These are phyloP conservation scores for Rhodamnia rubescens DNA, from an alignment of 345 rosid genomes.

Conservation along the genomic window DNA sequence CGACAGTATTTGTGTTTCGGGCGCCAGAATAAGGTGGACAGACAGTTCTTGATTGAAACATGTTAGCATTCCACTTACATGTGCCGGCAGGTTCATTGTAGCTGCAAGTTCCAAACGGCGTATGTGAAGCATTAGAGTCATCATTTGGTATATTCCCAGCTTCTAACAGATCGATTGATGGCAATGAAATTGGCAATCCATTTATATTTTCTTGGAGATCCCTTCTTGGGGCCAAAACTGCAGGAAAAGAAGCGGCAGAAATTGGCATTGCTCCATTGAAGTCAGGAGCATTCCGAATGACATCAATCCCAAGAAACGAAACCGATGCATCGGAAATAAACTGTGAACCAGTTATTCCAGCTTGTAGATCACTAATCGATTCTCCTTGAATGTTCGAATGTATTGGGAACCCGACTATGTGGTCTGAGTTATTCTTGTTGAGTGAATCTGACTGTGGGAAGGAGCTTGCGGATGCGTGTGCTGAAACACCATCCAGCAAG, in stretches of 20 bases:
- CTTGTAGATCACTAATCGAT: conserved; percentile 4
- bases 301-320: conserved; percentile 14
- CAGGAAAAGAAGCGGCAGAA: conserved; percentile 12
- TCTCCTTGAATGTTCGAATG: conserved; percentile 25
- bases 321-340: conserved; percentile 6
- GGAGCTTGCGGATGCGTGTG: conserved; percentile 4
- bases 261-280: conserved; percentile 18
- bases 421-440: conserved; percentile 6
- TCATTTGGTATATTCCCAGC: conserved; percentile 11
- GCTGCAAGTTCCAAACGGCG: conserved; percentile 14
- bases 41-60: conserved; percentile 4
- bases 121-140: conserved; percentile 7
- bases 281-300: conserved; percentile 24
- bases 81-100: conserved; percentile 21
- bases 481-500: conserved; percentile 16
- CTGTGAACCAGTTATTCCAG: neutral
- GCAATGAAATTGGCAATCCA: neutral
- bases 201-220: conserved; percentile 22
- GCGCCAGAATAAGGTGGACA: neutral
- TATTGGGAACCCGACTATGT: conserved; percentile 10
- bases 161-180: conserved; percentile 14
- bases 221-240: conserved; percentile 19
- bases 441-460: conserved; percentile 15
- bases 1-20: conserved; percentile 21
- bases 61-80: conserved; percentile 17